Base-by-base conservation (phyloP, 148 eudicot species). In the Rheum nobile region DNA sequence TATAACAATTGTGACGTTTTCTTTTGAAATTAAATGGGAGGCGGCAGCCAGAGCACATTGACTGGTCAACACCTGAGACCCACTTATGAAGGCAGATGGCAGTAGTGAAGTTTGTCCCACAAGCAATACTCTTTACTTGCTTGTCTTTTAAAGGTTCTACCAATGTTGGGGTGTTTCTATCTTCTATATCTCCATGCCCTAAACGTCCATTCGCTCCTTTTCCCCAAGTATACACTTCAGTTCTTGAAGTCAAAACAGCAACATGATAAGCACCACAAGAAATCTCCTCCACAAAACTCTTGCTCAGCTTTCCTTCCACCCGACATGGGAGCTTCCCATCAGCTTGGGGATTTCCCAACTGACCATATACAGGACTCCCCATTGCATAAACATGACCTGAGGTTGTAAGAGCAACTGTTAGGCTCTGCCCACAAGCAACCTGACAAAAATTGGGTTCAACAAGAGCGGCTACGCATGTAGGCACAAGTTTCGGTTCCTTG, bases 181-280 rank as follows among this genome's bases (percentile, higher is more conserved):
- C 98, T 76, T 91, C 93, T 71, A 84, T 79, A 81, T 89, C 93
- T 55, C 98, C 98, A 72, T 94, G 98, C 85, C 98, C 98, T 79
- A 94, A 76, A 80, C 96, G 85, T 38, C 98, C 98, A 82, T 91
- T 91, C 52, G 93, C 93, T 74, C 97, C 97, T 77, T 94, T 94
- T 9, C 98, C 98, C 98, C 98, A 94, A 43, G 98, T 94, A 71
- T 89, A 94, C 72, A 94, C 98, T 86, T 94, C 97, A 42, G 96
- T 91, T 83, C 89, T 86, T 74, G 96, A 88, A 70, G 97, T 94
- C 78, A 90, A 85, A 26, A 84, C 91, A 46, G 96, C 97, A 85
- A 94, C 89, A 78, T 94, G 98, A 79, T 87, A 88, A 78, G 96
- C 93, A 80, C 98, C 98, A 83, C 97, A 94, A 77, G 97, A 86